Evolutionary conservation across 441 rosid species (phyloP).

Genomic region (Pelargonium australe): DNA sequence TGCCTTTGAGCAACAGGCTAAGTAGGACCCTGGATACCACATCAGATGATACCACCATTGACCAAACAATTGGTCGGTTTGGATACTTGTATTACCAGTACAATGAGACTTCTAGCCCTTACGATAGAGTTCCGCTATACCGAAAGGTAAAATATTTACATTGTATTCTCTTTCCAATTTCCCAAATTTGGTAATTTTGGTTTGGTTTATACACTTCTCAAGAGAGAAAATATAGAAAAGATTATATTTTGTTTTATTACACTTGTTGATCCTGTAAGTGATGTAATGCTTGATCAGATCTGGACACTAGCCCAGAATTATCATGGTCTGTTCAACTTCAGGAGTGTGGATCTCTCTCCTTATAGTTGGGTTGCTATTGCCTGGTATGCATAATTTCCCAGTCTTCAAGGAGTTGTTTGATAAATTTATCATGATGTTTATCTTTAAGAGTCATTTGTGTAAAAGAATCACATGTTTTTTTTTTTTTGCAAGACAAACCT

Average conservation of each 20-base stretch:
- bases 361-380: conserved; percentile 38
- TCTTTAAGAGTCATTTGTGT: neutral
- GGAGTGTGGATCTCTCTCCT: conserved; percentile 26
- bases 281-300: conserved; percentile 1
- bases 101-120: conserved; percentile 4
- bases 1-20: too few relatives aligned
- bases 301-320: conserved; percentile 13
- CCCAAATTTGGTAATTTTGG: neutral
- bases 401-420: neutral
- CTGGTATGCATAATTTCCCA: conserved; percentile 23
- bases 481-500: neutral
- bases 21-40: neutral
- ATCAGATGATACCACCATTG: conserved; percentile 8
- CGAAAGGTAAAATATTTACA: conserved; percentile 1
- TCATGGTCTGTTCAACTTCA: conserved; percentile 21
- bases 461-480: neutral
- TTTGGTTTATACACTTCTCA: neutral
- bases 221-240: neutral
- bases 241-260: neutral
- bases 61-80: neutral
- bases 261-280: neutral
- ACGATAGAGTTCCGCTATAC: neutral
- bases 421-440: neutral
- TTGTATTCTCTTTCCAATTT: neutral
- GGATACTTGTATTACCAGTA: conserved; percentile 1